These are phyloP conservation scores for Sherardia arvensis DNA, from an alignment of 257 asterid genomes.

Conservation along the genomic window DNA sequence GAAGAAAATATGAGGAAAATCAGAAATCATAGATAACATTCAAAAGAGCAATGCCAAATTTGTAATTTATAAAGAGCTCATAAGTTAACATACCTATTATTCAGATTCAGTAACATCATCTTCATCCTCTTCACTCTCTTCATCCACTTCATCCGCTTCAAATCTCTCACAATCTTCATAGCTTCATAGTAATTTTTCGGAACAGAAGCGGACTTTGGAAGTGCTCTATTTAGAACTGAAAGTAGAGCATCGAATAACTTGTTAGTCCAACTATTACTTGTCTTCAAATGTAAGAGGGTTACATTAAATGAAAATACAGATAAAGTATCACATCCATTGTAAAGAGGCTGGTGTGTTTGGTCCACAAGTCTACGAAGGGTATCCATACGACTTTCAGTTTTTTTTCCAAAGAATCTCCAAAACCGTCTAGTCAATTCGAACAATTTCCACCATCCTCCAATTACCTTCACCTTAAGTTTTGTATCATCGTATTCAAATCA, in stretches of 20 bases:
- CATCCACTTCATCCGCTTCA: background rate
- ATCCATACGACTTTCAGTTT: background rate
- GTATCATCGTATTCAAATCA: background rate
- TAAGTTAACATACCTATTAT: too few relatives aligned
- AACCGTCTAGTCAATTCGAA: background rate
- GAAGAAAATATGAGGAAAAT: too few relatives aligned
- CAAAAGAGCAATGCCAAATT: too few relatives aligned
- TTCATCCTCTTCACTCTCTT: too few relatives aligned
- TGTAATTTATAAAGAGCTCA: too few relatives aligned
- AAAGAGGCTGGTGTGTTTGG: background rate
- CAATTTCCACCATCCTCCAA: background rate
- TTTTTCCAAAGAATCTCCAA: background rate
- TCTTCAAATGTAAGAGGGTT: background rate
- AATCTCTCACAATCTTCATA: background rate
- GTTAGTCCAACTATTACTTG: background rate
- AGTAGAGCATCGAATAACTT: background rate
- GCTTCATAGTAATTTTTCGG: background rate
- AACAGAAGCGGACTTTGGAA: background rate
- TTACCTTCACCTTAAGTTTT: background rate
- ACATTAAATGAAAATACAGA: background rate
- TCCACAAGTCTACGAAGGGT: background rate
- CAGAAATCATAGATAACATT: too few relatives aligned
- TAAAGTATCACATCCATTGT: background rate
- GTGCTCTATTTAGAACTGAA: background rate
- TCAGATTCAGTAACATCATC: too few relatives aligned